Percentiles rank a stretch among this genome's conserved stretches.
Conservation (phyloP, 371 early-diverging fungal species). For the Saksenaea oblongispora region DNA sequence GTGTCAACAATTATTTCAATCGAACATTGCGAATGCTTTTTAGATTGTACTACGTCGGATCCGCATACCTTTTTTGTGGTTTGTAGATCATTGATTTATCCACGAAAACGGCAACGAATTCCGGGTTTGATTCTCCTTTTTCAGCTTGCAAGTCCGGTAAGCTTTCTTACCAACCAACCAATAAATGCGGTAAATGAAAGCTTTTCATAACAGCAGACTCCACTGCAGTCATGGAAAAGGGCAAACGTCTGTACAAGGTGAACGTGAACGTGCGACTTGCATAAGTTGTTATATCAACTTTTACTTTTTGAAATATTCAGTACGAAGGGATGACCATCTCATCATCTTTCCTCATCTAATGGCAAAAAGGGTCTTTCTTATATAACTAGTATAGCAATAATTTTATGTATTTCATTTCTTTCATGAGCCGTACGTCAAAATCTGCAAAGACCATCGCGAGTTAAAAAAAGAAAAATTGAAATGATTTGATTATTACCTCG, state of each 20-base stretch:
- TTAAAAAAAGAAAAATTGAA: not conserved
- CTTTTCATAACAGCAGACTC: not conserved
- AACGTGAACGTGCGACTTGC: not conserved
- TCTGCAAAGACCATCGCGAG: constrained; percentile 20
- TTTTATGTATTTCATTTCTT: not conserved
- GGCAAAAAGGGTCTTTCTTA: not conserved
- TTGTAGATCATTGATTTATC: constrained; percentile 22
- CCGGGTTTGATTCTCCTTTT: constrained; percentile 1
- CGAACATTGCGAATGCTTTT: constrained; percentile 7
- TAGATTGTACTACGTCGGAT: constrained; percentile 15
- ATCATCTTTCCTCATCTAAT: too few species aligned
- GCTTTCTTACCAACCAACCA: not conserved
- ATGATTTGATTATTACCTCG: constrained; percentile 36
- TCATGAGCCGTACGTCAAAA: constrained; percentile 50
- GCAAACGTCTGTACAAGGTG: not conserved
- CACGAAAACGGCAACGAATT: constrained; percentile 1
- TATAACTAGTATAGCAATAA: not conserved
- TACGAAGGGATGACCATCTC: too few species aligned
- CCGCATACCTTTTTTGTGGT: constrained; percentile 18
- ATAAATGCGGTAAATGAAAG: not conserved
- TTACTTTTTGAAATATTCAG: too few species aligned
- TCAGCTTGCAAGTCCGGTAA: not conserved
- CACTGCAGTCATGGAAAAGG: not conserved
- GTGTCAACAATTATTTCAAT: constrained; percentile 2
- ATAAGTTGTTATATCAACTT: too few species aligned